Percentiles rank a stretch among this genome's conserved stretches.
Evolutionary conservation across 257 asterid genomes (phyloP).

Genomic region (Jasminum sambac): DNA sequence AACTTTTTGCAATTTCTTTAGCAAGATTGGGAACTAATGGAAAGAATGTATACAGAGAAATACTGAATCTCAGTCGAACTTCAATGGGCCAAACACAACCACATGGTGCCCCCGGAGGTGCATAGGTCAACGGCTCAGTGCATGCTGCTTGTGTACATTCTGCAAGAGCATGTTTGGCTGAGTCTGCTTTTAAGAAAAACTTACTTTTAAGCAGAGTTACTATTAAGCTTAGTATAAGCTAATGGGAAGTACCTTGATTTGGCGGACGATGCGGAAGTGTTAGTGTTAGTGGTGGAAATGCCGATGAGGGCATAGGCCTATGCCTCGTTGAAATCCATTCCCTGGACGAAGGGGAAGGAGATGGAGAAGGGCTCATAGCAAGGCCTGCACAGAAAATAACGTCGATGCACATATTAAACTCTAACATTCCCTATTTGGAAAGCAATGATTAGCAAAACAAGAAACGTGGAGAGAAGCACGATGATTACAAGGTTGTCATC

Average conservation of each 20-base stretch:
- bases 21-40: slow-evolving; percentile 71
- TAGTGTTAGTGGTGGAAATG: slow-evolving; percentile 55
- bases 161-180: slow-evolving; percentile 25
- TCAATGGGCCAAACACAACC: slow-evolving; percentile 84
- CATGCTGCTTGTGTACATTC: slow-evolving; percentile 61
- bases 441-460: not conserved
- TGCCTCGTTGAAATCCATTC: slow-evolving; percentile 34
- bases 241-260: slow-evolving; percentile 45
- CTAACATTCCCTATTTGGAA: not conserved
- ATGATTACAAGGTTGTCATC: not conserved
- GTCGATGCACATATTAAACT: not conserved
- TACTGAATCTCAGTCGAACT: slow-evolving; percentile 55
- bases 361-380: slow-evolving; percentile 38
- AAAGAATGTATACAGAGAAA: slow-evolving; percentile 60
- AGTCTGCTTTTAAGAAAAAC: not conserved
- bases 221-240: not conserved
- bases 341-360: slow-evolving; percentile 39
- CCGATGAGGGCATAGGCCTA: slow-evolving; percentile 49
- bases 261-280: slow-evolving; percentile 87
- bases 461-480: not conserved
- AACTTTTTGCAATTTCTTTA: slow-evolving; percentile 49
- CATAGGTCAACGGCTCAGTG: slow-evolving; percentile 69
- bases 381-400: slow-evolving; percentile 35
- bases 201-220: not conserved
- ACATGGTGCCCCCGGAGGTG: slow-evolving; percentile 71